Evolutionary conservation across 1,139 yeast species (phyloP).

Genomic region (Magnusiomyces suaveolens): DNA sequence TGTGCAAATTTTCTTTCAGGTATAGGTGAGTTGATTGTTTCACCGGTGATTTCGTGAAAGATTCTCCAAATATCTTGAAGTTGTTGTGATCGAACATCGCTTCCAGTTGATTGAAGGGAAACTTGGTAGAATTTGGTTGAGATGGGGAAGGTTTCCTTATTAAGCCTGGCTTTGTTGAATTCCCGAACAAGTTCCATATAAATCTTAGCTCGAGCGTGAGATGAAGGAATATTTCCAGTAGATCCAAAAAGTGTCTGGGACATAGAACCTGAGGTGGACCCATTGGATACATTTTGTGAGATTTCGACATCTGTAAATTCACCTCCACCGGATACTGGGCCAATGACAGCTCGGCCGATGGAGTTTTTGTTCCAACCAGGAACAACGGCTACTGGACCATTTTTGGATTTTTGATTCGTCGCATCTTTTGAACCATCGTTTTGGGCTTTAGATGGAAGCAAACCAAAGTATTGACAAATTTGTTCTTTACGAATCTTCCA

Average conservation of each 20-base stretch:
- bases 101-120: slow-evolving; percentile 20
- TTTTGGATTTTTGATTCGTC: slow-evolving; percentile 2
- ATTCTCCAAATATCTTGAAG: slow-evolving; percentile 33
- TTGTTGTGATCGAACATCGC: slow-evolving; percentile 32
- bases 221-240: slow-evolving; percentile 4
- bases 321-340: slow-evolving; percentile 28
- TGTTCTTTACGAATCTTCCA: slow-evolving; percentile 75
- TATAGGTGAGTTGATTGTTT: slow-evolving; percentile 24
- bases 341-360: slow-evolving; percentile 31
- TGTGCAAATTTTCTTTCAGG: slow-evolving; percentile 42
- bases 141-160: slow-evolving; percentile 41
- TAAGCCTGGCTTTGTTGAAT: slow-evolving; percentile 60
- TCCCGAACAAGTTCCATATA: slow-evolving; percentile 66
- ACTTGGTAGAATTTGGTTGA: slow-evolving; percentile 47
- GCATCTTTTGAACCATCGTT: slow-evolving; percentile 7
- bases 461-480: slow-evolving; percentile 58
- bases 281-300: slow-evolving; percentile 18
- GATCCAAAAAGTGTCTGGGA: neutral
- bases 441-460: slow-evolving; percentile 22
- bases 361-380: slow-evolving; percentile 28
- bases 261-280: slow-evolving; percentile 2
- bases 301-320: slow-evolving; percentile 29
- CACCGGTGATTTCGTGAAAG: slow-evolving; percentile 26
- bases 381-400: neutral
- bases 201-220: slow-evolving; percentile 33